These are phyloP conservation scores for Saccharomycopsis crataegensis DNA, from an alignment of 1,139 yeast species.

Conservation along the genomic window DNA sequence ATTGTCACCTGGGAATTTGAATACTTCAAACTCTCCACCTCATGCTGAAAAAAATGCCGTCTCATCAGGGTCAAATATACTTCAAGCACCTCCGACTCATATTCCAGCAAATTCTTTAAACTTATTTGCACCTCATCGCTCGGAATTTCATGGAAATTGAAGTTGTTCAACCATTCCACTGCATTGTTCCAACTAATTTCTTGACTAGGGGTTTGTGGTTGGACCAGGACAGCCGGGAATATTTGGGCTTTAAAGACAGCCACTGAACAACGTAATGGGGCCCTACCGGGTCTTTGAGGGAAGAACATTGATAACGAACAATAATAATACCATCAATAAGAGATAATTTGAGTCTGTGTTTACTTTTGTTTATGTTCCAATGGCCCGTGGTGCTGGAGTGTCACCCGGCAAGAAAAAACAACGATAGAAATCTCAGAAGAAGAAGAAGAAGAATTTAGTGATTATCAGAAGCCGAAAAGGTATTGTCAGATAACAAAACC, in stretches of 20 bases:
- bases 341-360: too few relatives aligned
- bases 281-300: too few relatives aligned
- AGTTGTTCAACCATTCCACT: constrained; percentile 1
- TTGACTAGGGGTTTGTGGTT: background rate
- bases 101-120: constrained; percentile 1
- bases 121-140: constrained; percentile 2
- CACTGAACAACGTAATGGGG: too few relatives aligned
- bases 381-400: too few relatives aligned
- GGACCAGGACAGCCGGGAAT: background rate
- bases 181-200: constrained; percentile 7
- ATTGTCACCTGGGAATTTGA: background rate
- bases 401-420: too few relatives aligned
- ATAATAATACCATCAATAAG: too few relatives aligned
- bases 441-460: background rate
- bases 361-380: too few relatives aligned
- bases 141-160: background rate
- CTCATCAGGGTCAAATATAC: background rate
- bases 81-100: constrained; percentile 2
- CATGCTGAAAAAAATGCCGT: background rate
- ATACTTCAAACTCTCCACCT: background rate
- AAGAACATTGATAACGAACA: too few relatives aligned
- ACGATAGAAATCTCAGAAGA: background rate
- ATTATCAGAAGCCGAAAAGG: background rate
- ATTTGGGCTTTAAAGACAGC: background rate
- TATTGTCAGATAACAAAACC: background rate